Evolutionary conservation across 1,139 yeast genomes (phyloP).

Genomic region (Nakaseomyces kungkrabaensis): DNA sequence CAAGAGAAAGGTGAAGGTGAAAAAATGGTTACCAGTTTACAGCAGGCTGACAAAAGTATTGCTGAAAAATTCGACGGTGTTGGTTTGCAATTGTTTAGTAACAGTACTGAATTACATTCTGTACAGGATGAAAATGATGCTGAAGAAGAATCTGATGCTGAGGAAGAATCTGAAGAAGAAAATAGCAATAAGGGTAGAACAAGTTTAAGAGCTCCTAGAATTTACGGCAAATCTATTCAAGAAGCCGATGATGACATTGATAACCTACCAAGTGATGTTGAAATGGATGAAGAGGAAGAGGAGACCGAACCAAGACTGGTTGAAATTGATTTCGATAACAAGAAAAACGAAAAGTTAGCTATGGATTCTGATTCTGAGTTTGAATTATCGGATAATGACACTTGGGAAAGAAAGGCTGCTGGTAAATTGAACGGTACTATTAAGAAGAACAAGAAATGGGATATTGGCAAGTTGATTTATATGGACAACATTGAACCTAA

Average conservation of each 20-base stretch:
- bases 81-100: conserved; percentile 64
- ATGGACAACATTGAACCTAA: conserved; percentile 64
- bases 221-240: conserved; percentile 47
- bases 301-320: conserved; percentile 33
- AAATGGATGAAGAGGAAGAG: conserved; percentile 31
- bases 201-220: conserved; percentile 48
- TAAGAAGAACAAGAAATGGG: conserved; percentile 45
- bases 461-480: conserved; percentile 71
- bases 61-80: conserved; percentile 57
- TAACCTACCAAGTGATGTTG: conserved; percentile 35
- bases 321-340: conserved; percentile 42
- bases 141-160: conserved; percentile 32
- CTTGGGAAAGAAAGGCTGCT: conserved; percentile 39
- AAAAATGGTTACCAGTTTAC: conserved; percentile 70
- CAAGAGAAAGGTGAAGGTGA: conserved; percentile 75
- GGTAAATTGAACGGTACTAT: conserved; percentile 36
- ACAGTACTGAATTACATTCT: conserved; percentile 42
- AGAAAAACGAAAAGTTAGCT: conserved; percentile 33
- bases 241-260: conserved; percentile 41
- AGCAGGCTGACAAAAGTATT: conserved; percentile 53
- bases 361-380: conserved; percentile 38
- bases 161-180: conserved; percentile 20
- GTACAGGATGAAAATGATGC: conserved; percentile 34
- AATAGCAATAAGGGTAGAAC: conserved; percentile 43
- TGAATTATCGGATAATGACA: conserved; percentile 38